Percentiles rank a stretch among this genome's conserved stretches.
phyloP scores from a whole-genome alignment of 2,329 filamentous ascomycete genomes.

The Pseudogymnoascus sp. region DNA sequence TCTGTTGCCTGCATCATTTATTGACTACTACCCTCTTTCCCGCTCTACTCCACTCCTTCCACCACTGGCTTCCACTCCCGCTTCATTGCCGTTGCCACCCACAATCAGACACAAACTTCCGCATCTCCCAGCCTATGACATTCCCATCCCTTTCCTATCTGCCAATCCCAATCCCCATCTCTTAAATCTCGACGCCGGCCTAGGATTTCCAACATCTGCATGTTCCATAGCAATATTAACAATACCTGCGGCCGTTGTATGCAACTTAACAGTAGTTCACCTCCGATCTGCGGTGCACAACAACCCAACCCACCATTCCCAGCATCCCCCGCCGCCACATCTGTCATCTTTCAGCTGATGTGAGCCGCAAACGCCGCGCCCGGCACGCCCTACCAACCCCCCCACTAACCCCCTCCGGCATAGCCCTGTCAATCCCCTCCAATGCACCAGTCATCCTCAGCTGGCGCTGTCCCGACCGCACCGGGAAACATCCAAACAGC shows the following conservation, averaged over 20 bases:
- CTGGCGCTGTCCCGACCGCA: not conserved
- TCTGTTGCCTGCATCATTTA: not conserved
- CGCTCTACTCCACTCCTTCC: not conserved
- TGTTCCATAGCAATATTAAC: not conserved
- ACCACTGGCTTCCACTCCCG: not conserved
- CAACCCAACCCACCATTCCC: not conserved
- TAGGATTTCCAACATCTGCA: constrained; percentile 1
- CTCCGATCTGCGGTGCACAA: not conserved
- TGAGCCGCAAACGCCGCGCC: not conserved
- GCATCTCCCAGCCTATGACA: not conserved
- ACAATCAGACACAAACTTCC: not conserved
- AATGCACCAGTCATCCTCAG: not conserved
- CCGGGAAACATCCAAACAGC: not conserved
- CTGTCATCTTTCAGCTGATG: constrained; percentile 10
- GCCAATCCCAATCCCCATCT: not conserved
- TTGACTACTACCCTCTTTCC: not conserved
- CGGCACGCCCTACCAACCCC: not conserved
- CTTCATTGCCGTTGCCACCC: not conserved
- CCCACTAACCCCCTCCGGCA: not conserved
- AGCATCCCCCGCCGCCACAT: not conserved
- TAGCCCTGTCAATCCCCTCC: not conserved
- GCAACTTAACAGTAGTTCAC: not conserved
- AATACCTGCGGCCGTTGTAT: not conserved
- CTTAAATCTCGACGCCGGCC: not conserved
- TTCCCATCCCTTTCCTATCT: not conserved